Percentiles rank a stretch among this genome's conserved stretches.
Conservation (phyloP, 495 filamentous ascomycete genomes). For the Annulohypoxylon bovei region DNA sequence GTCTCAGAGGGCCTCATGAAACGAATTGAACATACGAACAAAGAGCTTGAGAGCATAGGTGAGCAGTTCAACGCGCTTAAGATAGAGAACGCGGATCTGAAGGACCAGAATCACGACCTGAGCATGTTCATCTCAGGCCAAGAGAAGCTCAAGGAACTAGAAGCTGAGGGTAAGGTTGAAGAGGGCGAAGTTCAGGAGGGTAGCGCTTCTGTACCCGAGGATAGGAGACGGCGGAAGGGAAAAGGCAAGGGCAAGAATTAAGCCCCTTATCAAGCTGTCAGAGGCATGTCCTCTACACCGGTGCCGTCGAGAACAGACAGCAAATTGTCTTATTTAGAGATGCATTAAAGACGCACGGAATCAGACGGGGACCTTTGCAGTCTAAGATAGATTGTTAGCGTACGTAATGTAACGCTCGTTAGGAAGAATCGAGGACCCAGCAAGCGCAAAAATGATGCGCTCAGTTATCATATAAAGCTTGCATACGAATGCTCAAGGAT, state of each 20-base stretch:
- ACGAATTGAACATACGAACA: conserved; percentile 73
- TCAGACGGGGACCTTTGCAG: background rate
- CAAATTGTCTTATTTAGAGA: background rate
- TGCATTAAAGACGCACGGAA: background rate
- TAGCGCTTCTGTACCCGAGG: conserved; percentile 62
- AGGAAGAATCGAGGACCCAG: background rate
- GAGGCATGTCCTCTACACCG: background rate
- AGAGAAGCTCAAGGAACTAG: conserved; percentile 79
- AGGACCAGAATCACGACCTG: conserved; percentile 90
- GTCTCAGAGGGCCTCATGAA: conserved; percentile 82
- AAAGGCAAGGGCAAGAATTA: conserved; percentile 57
- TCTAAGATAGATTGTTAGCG: background rate
- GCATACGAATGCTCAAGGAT: background rate
- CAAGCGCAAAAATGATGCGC: conserved; percentile 1
- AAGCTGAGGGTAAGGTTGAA: conserved; percentile 67
- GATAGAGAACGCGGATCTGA: conserved; percentile 68
- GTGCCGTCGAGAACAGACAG: background rate
- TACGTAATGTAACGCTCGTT: background rate
- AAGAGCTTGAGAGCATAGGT: conserved; percentile 64
- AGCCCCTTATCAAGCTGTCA: background rate
- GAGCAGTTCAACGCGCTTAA: conserved; percentile 64
- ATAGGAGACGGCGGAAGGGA: conserved; percentile 64
- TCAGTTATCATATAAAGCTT: conserved; percentile 4
- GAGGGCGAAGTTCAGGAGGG: conserved; percentile 63
- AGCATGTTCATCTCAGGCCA: conserved; percentile 87